These are phyloP conservation scores for Cercospora sojina DNA, from an alignment of 2,329 filamentous ascomycete genomes.

Conservation along the genomic window DNA sequence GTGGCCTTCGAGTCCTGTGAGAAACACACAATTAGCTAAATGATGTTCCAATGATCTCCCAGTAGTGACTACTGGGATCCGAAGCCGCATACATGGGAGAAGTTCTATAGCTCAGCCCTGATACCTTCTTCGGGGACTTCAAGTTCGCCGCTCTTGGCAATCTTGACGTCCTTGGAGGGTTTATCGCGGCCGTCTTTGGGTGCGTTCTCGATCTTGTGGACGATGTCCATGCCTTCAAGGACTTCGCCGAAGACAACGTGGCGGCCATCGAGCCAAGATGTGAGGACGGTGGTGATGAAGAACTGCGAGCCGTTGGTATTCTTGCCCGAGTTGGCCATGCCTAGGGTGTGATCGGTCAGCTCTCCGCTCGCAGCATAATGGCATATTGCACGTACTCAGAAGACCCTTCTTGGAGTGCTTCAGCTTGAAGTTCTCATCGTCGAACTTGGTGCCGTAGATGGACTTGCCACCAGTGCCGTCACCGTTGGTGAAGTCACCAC, in stretches of 20 bases:
- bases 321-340: conserved; percentile 81
- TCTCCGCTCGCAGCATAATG: background rate
- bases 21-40: conserved; percentile 6
- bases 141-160: conserved; percentile 80
- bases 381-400: conserved; percentile 55
- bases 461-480: conserved; percentile 84
- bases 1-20: conserved; percentile 47
- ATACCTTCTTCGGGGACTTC: conserved; percentile 88
- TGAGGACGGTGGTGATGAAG: conserved; percentile 84
- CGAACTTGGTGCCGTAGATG: conserved; percentile 81
- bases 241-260: conserved; percentile 91
- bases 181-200: conserved; percentile 66
- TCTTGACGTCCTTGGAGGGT: conserved; percentile 68
- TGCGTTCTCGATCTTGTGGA: conserved; percentile 74
- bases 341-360: conserved; percentile 36
- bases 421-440: conserved; percentile 93
- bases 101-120: conserved; percentile 77
- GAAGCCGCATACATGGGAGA: conserved; percentile 5
- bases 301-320: conserved; percentile 89
- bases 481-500: conserved; percentile 80
- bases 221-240: conserved; percentile 77
- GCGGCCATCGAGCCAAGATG: conserved; percentile 76
- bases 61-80: conserved; percentile 8
- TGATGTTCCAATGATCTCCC: conserved; percentile 1
- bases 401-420: conserved; percentile 84